Evolutionary conservation across 805 yeast genomes (phyloP), one percentile per base, ranked within the genome.

Genomic region (Sugiyamaella mastotermitis): DNA sequence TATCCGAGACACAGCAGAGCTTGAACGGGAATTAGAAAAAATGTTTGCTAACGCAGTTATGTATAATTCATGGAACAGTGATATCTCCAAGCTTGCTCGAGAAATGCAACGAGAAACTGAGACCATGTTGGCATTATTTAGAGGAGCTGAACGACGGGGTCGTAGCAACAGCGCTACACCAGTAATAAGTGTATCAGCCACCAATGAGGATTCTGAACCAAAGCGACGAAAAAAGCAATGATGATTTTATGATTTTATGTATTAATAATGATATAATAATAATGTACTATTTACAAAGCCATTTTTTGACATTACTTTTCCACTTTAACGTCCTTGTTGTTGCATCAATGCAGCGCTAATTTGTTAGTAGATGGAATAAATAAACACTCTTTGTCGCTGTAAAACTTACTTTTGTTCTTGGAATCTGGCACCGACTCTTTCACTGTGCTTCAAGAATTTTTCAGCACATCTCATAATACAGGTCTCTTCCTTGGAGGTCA

Each of bases 351-450:
- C 6, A 16, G 35, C 13, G 20, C 20, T 17, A 27, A 16, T 9
- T 10, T 10, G 30, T 27, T 27, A 27, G 30, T 6, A 11, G 7
- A 10, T 10, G 26, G 10, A 10, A 10, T 10, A 10, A 10, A 10
- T 23, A 10, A 10, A 10, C 26, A 10, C 26, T 23, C 26, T 23
- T n/a, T 23, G 11, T n/a, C 10, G n/a, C 26, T 23, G 26, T 23
- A 10, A 14, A 5, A 27, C 30, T 27, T 27, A 27, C 30, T 92
- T 92, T 66, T 90, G 97, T 61, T 90, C 98, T 68, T 90, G 97
- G 90, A 92, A 92, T 68, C 97, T 80, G 66, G 83, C 90, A 31
- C 98, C 99, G 41, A 92, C 95, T 63, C 99, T 81, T 70, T 92
- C 98, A 64, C 90, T 79, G 72, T 90, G 97, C 64, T 92, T 92